Percentiles rank a stretch among this genome's conserved stretches.
phyloP scores from a whole-genome alignment of 2,329 filamentous ascomycete species.

The Zymoseptoria crescenta region DNA sequence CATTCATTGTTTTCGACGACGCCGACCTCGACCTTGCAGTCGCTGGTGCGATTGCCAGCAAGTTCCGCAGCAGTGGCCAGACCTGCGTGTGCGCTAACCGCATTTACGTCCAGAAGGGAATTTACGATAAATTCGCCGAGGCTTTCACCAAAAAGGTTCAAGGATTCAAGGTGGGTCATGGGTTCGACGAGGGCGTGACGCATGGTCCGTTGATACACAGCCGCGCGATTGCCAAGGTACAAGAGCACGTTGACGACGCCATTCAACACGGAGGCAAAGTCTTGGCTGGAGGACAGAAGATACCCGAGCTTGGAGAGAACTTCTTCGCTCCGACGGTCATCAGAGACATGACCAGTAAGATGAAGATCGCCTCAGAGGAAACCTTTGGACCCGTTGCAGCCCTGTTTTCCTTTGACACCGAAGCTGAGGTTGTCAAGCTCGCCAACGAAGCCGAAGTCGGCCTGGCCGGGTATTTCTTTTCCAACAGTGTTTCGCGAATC shows the following conservation, averaged over 20 bases:
- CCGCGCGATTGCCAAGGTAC: slow-evolving; percentile 71
- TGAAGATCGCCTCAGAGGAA: slow-evolving; percentile 80
- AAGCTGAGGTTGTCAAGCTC: slow-evolving; percentile 76
- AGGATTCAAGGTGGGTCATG: slow-evolving; percentile 66
- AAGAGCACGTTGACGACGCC: slow-evolving; percentile 72
- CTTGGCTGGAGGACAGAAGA: slow-evolving; percentile 63
- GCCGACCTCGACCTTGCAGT: slow-evolving; percentile 79
- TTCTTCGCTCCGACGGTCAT: slow-evolving; percentile 90
- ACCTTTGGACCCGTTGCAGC: slow-evolving; percentile 93
- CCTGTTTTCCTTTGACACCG: slow-evolving; percentile 78
- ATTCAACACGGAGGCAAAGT: slow-evolving; percentile 68
- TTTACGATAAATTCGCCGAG: slow-evolving; percentile 67
- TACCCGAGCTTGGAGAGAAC: slow-evolving; percentile 68
- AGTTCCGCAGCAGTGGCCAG: slow-evolving; percentile 92
- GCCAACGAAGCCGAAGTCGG: slow-evolving; percentile 82
- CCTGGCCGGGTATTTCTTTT: slow-evolving; percentile 91
- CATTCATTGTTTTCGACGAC: slow-evolving; percentile 95
- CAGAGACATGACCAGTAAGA: slow-evolving; percentile 74
- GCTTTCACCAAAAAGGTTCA: slow-evolving; percentile 66
- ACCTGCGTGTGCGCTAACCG: slow-evolving; percentile 80
- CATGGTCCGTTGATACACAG: slow-evolving; percentile 82
- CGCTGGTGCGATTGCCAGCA: slow-evolving; percentile 71
- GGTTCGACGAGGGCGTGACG: slow-evolving; percentile 62
- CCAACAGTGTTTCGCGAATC: slow-evolving; percentile 48
- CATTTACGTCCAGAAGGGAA: slow-evolving; percentile 67